Conservation (phyloP, 352 stramenopile species). For the Discostella stelligera region DNA sequence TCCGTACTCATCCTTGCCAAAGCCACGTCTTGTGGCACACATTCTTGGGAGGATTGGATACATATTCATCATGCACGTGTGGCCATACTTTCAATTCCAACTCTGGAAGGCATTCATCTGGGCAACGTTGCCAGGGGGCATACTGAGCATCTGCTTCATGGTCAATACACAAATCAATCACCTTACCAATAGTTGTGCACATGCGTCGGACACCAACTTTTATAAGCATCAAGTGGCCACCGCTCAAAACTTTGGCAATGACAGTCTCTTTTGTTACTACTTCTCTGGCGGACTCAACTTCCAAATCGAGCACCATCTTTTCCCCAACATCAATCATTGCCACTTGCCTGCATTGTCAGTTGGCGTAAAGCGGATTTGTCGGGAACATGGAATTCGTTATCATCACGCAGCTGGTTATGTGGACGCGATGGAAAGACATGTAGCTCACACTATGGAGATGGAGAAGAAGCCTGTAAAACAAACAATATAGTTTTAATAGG, state of each 20-base stretch:
- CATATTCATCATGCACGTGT: constrained; percentile 34
- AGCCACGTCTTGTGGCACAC: constrained; percentile 27
- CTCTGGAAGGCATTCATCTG: constrained; percentile 51
- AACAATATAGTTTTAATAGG: background rate
- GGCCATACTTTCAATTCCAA: constrained; percentile 47
- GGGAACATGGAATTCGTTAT: constrained; percentile 91
- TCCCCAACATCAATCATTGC: constrained; percentile 86
- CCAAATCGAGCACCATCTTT: constrained; percentile 89
- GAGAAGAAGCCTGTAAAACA: constrained; percentile 9
- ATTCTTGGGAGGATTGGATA: constrained; percentile 37
- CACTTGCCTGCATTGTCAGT: constrained; percentile 88
- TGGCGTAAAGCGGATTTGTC: constrained; percentile 89
- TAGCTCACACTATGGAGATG: constrained; percentile 33
- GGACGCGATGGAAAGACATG: constrained; percentile 29
- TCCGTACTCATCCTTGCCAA: constrained; percentile 29
- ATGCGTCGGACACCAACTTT: constrained; percentile 54
- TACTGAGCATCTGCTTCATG: constrained; percentile 57
- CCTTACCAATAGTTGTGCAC: constrained; percentile 28
- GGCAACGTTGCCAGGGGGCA: constrained; percentile 29
- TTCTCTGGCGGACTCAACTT: constrained; percentile 90
- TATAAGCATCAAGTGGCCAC: constrained; percentile 87
- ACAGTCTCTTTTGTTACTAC: constrained; percentile 85
- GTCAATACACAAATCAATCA: constrained; percentile 63
- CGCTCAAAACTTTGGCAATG: constrained; percentile 89
- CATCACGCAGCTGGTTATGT: constrained; percentile 45